Percentiles rank a stretch among this genome's conserved stretches.
phyloP scores from a whole-genome alignment of 139 green algal genomes.

The Chlamydomonas sphaeroides region DNA sequence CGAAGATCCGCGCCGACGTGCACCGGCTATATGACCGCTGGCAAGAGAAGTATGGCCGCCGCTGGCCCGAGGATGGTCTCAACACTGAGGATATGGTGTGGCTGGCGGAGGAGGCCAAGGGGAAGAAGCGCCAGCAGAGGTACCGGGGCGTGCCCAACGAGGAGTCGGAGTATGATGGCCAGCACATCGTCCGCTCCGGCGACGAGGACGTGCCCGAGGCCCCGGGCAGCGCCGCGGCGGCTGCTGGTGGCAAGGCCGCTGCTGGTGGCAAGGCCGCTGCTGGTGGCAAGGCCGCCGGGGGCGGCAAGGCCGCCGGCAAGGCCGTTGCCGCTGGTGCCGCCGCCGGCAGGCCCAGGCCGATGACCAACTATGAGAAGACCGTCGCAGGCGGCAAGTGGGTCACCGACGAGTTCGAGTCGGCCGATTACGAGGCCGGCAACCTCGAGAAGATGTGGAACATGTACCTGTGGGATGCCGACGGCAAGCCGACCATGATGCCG shows the following conservation, averaged over 20 bases:
- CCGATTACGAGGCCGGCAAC: constrained; percentile 67
- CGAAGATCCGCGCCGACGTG: constrained; percentile 63
- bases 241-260: constrained; percentile 10
- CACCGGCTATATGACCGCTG: constrained; percentile 68
- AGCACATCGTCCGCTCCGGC: too few relatives aligned
- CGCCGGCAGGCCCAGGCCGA: too few relatives aligned
- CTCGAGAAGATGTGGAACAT: constrained; percentile 64
- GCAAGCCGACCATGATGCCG: constrained; percentile 68
- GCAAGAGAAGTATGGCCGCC: constrained; percentile 63
- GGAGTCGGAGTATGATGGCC: constrained; percentile 53
- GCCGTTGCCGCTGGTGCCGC: background rate
- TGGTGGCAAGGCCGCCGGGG: background rate
- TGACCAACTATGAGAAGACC: constrained; percentile 51
- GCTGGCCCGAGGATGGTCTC: constrained; percentile 69
- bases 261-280: background rate
- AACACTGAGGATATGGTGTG: constrained; percentile 74
- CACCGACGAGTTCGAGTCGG: constrained; percentile 69
- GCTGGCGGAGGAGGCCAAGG: constrained; percentile 66
- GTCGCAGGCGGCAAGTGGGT: constrained; percentile 56
- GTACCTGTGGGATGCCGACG: constrained; percentile 70
- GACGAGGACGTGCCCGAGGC: constrained; percentile 53
- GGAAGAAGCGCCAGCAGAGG: background rate
- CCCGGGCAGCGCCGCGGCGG: background rate
- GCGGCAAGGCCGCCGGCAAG: background rate
- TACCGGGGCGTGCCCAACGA: constrained; percentile 20